Percentiles rank a stretch among this genome's conserved stretches.
These are phyloP conservation scores for Penicillium sumatraense DNA, from an alignment of 2,329 filamentous ascomycete genomes.

Conservation along the genomic window DNA sequence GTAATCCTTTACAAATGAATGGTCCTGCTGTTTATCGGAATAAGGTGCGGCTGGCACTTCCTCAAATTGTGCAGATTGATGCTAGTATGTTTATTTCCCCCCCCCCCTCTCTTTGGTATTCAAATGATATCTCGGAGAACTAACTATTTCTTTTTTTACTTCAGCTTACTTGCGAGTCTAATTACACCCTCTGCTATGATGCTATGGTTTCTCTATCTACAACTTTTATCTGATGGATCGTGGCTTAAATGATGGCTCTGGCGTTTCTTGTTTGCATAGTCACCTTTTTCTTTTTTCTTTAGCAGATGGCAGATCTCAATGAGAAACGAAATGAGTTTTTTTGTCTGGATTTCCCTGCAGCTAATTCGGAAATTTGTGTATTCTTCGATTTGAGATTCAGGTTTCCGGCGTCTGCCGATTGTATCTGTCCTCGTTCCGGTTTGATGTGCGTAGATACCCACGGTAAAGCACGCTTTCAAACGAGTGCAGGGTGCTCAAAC, in stretches of 20 bases:
- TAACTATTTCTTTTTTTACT: background rate
- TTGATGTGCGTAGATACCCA: background rate
- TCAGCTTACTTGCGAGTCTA: slow-evolving; percentile 37
- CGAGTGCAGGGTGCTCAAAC: no score
- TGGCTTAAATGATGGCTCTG: slow-evolving; percentile 5
- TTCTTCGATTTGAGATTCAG: no score
- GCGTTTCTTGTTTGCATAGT: slow-evolving; percentile 8
- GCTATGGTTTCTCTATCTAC: slow-evolving; percentile 1
- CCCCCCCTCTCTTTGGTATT: background rate
- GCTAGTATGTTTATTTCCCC: slow-evolving; percentile 72
- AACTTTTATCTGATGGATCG: background rate
- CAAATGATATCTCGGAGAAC: background rate
- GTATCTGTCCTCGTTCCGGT: background rate
- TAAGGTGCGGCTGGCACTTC: slow-evolving; percentile 85
- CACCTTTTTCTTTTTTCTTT: no score
- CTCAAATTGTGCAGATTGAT: slow-evolving; percentile 91
- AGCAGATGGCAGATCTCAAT: slow-evolving; percentile 1
- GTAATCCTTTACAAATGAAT: slow-evolving; percentile 82
- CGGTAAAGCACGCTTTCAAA: no score
- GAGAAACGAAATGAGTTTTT: slow-evolving; percentile 10
- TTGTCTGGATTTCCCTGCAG: background rate
- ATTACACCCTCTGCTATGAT: background rate
- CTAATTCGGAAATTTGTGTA: background rate
- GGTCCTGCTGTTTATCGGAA: slow-evolving; percentile 88
- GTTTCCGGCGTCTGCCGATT: no score